Percentiles rank a stretch among this genome's conserved stretches.
phyloP scores from a whole-genome alignment of 129 eudicot genomes.

The Flaveria robusta region DNA sequence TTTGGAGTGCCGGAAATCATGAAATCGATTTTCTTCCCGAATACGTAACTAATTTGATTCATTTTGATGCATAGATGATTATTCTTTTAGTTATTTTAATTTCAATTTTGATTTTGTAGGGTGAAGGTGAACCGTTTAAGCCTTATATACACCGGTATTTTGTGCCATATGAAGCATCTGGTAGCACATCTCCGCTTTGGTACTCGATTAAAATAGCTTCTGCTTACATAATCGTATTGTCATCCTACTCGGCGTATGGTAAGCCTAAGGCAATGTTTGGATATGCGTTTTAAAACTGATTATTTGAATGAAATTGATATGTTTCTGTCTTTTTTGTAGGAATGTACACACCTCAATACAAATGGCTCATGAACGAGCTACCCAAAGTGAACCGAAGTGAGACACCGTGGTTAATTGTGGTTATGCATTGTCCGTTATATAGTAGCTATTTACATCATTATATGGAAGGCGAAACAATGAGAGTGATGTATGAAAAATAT shows the following conservation, averaged over 20 bases:
- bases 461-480: slow-evolving; percentile 98
- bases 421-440: slow-evolving; percentile 83
- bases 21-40: slow-evolving; percentile 78
- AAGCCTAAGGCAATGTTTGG: slow-evolving; percentile 12
- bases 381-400: slow-evolving; percentile 81
- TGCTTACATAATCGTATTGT: slow-evolving; percentile 82
- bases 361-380: slow-evolving; percentile 72
- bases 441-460: slow-evolving; percentile 74
- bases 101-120: slow-evolving; percentile 46
- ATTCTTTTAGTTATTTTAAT: background rate
- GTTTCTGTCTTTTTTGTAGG: slow-evolving; percentile 39
- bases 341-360: slow-evolving; percentile 85
- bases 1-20: slow-evolving; percentile 94
- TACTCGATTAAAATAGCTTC: slow-evolving; percentile 95
- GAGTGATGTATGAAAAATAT: slow-evolving; percentile 77
- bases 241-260: slow-evolving; percentile 96
- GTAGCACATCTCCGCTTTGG: slow-evolving; percentile 86
- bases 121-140: slow-evolving; percentile 83
- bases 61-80: background rate
- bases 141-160: slow-evolving; percentile 69
- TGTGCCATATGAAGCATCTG: slow-evolving; percentile 64
- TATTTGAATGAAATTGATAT: background rate
- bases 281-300: background rate
- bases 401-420: slow-evolving; percentile 97
- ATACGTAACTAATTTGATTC: slow-evolving; percentile 41